phyloP scores from a whole-genome alignment of 352 stramenopile genomes.

The Globisporangium nagaii region DNA sequence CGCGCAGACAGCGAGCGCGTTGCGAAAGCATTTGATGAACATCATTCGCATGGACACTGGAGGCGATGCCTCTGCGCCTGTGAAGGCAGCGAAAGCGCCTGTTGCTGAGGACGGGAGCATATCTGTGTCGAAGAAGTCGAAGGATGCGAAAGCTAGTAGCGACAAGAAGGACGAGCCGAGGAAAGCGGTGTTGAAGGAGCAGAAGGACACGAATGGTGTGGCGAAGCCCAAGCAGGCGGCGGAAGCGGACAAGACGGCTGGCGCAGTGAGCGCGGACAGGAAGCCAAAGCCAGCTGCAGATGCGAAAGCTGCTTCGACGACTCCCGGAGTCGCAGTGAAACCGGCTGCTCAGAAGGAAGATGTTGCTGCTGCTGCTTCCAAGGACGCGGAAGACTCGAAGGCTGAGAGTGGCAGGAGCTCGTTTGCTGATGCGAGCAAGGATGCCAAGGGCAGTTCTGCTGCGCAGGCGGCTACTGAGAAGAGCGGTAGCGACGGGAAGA shows the following conservation, averaged over 20 bases:
- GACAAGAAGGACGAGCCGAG: slow-evolving; percentile 1
- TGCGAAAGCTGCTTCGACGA: not conserved
- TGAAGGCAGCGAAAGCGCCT: slow-evolving; percentile 11
- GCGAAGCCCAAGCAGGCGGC: not conserved
- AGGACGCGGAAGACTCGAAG: not conserved
- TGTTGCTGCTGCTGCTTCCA: not conserved
- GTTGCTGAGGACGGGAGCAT: slow-evolving; percentile 34
- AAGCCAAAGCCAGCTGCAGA: not conserved
- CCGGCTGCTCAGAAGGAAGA: too few species aligned
- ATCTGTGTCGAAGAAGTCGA: slow-evolving; percentile 12
- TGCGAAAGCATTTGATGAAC: slow-evolving; percentile 76
- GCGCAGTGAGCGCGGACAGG: not conserved
- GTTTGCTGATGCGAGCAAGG: not conserved
- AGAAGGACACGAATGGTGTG: not conserved
- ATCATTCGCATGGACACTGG: slow-evolving; percentile 51
- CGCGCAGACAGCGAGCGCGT: slow-evolving; percentile 56
- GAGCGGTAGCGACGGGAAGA: slow-evolving; percentile 4
- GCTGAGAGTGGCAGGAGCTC: too few species aligned
- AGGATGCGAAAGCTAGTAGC: slow-evolving; percentile 4
- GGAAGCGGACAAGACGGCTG: not conserved
- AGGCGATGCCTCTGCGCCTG: slow-evolving; percentile 11
- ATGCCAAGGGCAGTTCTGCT: not conserved
- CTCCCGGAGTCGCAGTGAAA: too few species aligned
- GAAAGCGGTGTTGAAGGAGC: not conserved
- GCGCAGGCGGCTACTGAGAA: not conserved